Base-by-base conservation (phyloP, 106 monocot species). In the Triglochin maritima region DNA sequence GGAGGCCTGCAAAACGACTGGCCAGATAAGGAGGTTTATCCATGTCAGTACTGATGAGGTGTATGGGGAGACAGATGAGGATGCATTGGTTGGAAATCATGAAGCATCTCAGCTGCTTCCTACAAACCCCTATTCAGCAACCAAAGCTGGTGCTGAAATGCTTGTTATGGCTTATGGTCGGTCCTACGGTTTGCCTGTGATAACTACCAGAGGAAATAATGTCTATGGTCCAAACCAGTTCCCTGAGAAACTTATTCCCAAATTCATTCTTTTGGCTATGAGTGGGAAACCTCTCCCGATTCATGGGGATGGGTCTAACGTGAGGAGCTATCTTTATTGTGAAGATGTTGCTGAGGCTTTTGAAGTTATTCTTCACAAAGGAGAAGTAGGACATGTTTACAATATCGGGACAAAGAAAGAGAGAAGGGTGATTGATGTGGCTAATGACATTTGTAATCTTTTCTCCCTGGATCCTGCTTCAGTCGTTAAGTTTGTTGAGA, bases 41-140 rank as follows among this genome's bases (percentile, higher is more conserved):
- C 93, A 94, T 70, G 93, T 93, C 1, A 93, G 93, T 52, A 93
- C 93, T n/a, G 93, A 93, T 59, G 93, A 93, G 62, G 93, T 93
- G 10, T 93, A 93, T 66, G 93, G 93, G 4, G 93, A 93, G 75
- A 89, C 93, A 9, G 89, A 89, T 58, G 93, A 84, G 56, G 86
- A 89, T 72, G 88, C 83, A 17, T 67, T 84, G 9, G 89, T 89
- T 46, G 93, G 93, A n/a, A 93, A 93, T 17, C 93, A 93, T 69
- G 89, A 94, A 74, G 86, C 85, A 47, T 94, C 89, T 55, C 86
- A 94, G 66, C 77, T 94, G 1, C 86, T 93, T 5, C 93, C 93
- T 5, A 88, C 93, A 50, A 93, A 93, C 56, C 93, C 93, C 4
- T 93, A 93, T 60, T 93, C 93, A 46, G 93, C 93, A 5, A 93